These are phyloP conservation scores for Oryza meridionalis DNA, from an alignment of 176 grass and related monocot genomes.

Conservation along the genomic window DNA sequence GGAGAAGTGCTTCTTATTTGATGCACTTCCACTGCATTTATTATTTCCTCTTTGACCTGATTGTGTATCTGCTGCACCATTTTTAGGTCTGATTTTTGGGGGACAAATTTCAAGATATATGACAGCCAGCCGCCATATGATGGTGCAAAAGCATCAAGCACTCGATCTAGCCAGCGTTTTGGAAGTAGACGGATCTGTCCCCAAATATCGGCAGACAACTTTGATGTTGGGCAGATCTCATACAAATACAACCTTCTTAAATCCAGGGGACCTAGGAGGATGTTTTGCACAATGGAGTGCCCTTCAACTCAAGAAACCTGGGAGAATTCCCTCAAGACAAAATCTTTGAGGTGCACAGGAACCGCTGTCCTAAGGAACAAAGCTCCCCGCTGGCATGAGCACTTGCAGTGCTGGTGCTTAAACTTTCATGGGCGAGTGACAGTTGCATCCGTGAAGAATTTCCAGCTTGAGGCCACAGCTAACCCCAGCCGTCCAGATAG, in stretches of 20 bases:
- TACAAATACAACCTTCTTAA: slow-evolving; percentile 69
- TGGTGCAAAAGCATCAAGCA: slow-evolving; percentile 48
- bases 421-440: slow-evolving; percentile 81
- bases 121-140: slow-evolving; percentile 51
- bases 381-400: slow-evolving; percentile 65
- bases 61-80: not conserved
- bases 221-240: slow-evolving; percentile 53
- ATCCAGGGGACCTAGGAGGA: slow-evolving; percentile 67
- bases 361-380: slow-evolving; percentile 52
- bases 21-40: no score
- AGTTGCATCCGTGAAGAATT: slow-evolving; percentile 70
- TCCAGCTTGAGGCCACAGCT: slow-evolving; percentile 53
- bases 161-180: slow-evolving; percentile 44
- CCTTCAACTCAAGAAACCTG: slow-evolving; percentile 35
- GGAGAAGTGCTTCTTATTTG: not conserved
- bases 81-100: slow-evolving; percentile 64
- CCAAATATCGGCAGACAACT: slow-evolving; percentile 49
- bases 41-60: not conserved
- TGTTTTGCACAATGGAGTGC: slow-evolving; percentile 53
- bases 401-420: slow-evolving; percentile 75
- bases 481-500: slow-evolving; percentile 1
- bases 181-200: slow-evolving; percentile 59
- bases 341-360: slow-evolving; percentile 1
- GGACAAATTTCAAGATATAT: slow-evolving; percentile 66
- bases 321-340: slow-evolving; percentile 39